These are phyloP conservation scores for Mycoemilia scoparia DNA, from an alignment of 192 early-diverging fungal genomes.

Conservation along the genomic window DNA sequence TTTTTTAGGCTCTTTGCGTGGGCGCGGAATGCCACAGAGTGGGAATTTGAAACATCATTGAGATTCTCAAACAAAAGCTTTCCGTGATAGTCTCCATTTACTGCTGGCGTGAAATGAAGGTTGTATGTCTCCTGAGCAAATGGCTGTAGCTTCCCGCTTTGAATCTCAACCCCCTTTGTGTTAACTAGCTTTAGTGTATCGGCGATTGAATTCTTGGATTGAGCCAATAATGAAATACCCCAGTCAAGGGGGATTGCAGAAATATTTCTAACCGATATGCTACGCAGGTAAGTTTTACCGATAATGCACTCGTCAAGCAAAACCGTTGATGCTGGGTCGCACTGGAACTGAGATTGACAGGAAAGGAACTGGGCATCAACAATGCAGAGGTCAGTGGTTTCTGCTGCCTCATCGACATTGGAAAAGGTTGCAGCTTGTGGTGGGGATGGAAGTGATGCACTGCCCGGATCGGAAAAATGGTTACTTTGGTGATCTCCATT, in stretches of 20 bases:
- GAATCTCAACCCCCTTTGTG: slow-evolving; percentile 3
- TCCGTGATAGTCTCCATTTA: slow-evolving; percentile 79
- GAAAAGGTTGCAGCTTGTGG: background rate
- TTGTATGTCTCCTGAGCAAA: slow-evolving; percentile 53
- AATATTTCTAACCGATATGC: slow-evolving; percentile 74
- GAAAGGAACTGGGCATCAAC: slow-evolving; percentile 68
- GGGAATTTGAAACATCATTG: slow-evolving; percentile 69
- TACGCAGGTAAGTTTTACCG: slow-evolving; percentile 74
- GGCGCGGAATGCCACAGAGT: slow-evolving; percentile 64
- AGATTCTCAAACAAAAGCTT: slow-evolving; percentile 79
- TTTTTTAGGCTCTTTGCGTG: slow-evolving; percentile 48
- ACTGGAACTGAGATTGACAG: slow-evolving; percentile 79
- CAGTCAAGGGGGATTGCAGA: slow-evolving; percentile 87
- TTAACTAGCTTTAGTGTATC: slow-evolving; percentile 8
- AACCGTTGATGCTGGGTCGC: slow-evolving; percentile 82
- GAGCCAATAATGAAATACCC: slow-evolving; percentile 28
- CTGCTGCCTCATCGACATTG: background rate
- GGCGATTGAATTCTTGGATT: slow-evolving; percentile 9
- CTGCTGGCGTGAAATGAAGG: slow-evolving; percentile 68
- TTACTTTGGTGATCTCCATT: slow-evolving; percentile 1
- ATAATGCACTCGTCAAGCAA: slow-evolving; percentile 87
- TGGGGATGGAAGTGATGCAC: background rate
- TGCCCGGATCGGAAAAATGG: slow-evolving; percentile 1
- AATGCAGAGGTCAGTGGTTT: slow-evolving; percentile 37
- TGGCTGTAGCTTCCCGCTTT: slow-evolving; percentile 35